Evolutionary conservation across 371 early-diverging fungal species (phyloP).

Genomic region (Umbelopsis sp.): DNA sequence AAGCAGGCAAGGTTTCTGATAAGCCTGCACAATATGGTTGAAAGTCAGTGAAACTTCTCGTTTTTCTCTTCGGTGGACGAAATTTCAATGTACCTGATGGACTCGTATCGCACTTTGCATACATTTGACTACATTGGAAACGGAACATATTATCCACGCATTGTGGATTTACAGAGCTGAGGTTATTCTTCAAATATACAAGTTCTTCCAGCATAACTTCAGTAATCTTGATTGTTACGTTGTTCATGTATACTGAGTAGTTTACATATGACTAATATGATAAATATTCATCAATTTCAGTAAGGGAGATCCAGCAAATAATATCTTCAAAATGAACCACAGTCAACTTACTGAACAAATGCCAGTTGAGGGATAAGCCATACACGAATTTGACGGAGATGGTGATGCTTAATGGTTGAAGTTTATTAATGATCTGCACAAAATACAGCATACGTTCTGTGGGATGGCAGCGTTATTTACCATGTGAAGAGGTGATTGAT

Average conservation of each 20-base stretch:
- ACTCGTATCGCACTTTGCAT: slow-evolving; percentile 31
- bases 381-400: neutral
- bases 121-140: slow-evolving; percentile 41
- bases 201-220: slow-evolving; percentile 29
- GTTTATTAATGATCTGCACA: neutral
- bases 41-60: slow-evolving; percentile 16
- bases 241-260: slow-evolving; percentile 37
- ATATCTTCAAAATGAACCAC: neutral
- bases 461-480: neutral
- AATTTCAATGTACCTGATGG: slow-evolving; percentile 12
- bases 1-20: slow-evolving; percentile 38
- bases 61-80: neutral
- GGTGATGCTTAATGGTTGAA: neutral
- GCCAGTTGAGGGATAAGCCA: slow-evolving; percentile 2
- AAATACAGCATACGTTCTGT: too few relatives aligned
- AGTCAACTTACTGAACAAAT: neutral
- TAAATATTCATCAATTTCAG: too few relatives aligned
- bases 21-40: slow-evolving; percentile 10
- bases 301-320: neutral
- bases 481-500: neutral
- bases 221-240: slow-evolving; percentile 25
- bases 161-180: slow-evolving; percentile 28
- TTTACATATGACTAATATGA: slow-evolving; percentile 34
- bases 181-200: slow-evolving; percentile 16
- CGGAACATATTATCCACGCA: slow-evolving; percentile 48